A percentile compares a stretch with the other conserved stretches of the same genome.
phyloP scores from a whole-genome alignment of 2,329 filamentous ascomycete genomes.

The Claviceps paspali region DNA sequence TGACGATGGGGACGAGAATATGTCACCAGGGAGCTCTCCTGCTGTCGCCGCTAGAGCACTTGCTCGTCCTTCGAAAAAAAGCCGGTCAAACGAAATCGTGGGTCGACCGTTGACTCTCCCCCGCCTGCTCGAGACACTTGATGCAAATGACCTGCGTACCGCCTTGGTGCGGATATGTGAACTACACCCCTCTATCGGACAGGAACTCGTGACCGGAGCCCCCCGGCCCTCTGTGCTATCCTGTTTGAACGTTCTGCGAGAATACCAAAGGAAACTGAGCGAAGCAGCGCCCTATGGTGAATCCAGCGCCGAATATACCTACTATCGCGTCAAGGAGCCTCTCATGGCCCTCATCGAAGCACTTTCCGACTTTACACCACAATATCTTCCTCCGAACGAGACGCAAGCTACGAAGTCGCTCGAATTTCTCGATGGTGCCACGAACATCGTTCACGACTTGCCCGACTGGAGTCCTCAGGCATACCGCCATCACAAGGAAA shows the following conservation, averaged over 20 bases:
- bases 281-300: conserved; percentile 76
- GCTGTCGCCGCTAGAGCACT: conserved; percentile 56
- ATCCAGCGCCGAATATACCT: conserved; percentile 79
- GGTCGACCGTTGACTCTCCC: conserved; percentile 40
- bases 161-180: conserved; percentile 88
- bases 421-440: conserved; percentile 77
- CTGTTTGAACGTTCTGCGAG: conserved; percentile 63
- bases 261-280: conserved; percentile 67
- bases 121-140: conserved; percentile 86
- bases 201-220: conserved; percentile 70
- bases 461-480: conserved; percentile 83
- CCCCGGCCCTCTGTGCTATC: conserved; percentile 76
- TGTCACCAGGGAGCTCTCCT: conserved; percentile 73
- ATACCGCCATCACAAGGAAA: conserved; percentile 85
- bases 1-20: conserved; percentile 69
- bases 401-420: conserved; percentile 69
- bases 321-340: conserved; percentile 77
- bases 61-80: conserved; percentile 48
- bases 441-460: conserved; percentile 74
- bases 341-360: conserved; percentile 73
- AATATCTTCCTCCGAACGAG: conserved; percentile 88
- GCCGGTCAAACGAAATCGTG: conserved; percentile 46
- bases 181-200: conserved; percentile 68
- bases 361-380: conserved; percentile 83
- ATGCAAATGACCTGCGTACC: conserved; percentile 66